These are phyloP conservation scores for Schizochytrium sp. DNA, from an alignment of 108 stramenopile species.

Conservation along the genomic window DNA sequence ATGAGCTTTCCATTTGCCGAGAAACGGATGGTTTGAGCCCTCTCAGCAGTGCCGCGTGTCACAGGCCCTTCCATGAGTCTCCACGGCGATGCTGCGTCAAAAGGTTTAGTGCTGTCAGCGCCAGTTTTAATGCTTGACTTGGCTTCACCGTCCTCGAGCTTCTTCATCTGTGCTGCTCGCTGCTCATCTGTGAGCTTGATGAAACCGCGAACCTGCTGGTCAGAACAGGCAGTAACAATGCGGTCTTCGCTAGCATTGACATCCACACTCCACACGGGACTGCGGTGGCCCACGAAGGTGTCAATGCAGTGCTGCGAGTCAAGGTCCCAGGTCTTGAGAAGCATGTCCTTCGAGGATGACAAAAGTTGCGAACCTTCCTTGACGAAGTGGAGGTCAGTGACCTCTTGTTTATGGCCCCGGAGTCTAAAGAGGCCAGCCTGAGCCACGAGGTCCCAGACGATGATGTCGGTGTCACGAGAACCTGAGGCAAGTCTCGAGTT, in stretches of 20 bases:
- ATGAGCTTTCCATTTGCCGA: conserved; percentile 63
- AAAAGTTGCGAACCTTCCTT: conserved; percentile 63
- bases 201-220: conserved; percentile 90
- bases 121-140: neutral
- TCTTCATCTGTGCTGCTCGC: conserved; percentile 1
- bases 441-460: conserved; percentile 93
- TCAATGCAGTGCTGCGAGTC: conserved; percentile 93
- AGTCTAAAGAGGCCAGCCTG: conserved; percentile 91
- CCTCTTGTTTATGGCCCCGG: conserved; percentile 89
- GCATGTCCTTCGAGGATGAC: conserved; percentile 89
- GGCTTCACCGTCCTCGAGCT: neutral
- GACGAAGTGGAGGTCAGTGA: conserved; percentile 88
- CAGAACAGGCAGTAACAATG: conserved; percentile 87
- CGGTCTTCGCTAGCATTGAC: conserved; percentile 74
- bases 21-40: conserved; percentile 66
- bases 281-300: conserved; percentile 91
- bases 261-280: conserved; percentile 81
- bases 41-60: neutral
- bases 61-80: neutral
- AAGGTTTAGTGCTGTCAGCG: neutral
- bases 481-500: conserved; percentile 78
- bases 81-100: conserved; percentile 8
- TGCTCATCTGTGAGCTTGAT: conserved; percentile 68
- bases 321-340: conserved; percentile 98
- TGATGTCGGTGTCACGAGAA: conserved; percentile 84